Base-by-base conservation (phyloP, 2,329 filamentous ascomycete species). In the Microsporum canis region DNA sequence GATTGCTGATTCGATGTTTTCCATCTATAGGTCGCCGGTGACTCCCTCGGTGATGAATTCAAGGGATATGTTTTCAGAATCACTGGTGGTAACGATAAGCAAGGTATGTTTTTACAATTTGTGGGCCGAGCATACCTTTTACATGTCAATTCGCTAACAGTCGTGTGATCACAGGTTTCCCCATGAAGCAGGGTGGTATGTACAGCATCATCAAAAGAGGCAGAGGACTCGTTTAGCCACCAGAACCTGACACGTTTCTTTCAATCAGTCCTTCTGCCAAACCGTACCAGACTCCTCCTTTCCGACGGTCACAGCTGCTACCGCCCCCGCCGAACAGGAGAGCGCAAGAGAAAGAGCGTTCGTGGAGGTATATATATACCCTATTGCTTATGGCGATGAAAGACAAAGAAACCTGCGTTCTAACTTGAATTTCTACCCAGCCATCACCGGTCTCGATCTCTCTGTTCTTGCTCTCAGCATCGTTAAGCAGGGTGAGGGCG, bases 31-130 rank as follows among this genome's bases (percentile, higher is more conserved):
- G 89, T 99, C 72, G 81, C 88, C 72, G 94, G 88, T 75, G 95
- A 99, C 83, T 88, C 87, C 77, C 85, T 99, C 75, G 94, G 94
- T 76, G 91, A 97, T 77, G 94, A 99, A 83, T 99, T 95, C 89
- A 96, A 96, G 86, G 94, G 94, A 80, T 99, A 99, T 85, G 87
- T 99, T 83, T 91, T 99, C 88, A 88, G 86, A 78, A 97, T 99
- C 84, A 99, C 94, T 74, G 95, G 94, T 76, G 94, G 95, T 78
- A 99, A 99, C 88, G 94, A 99, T 89, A 99, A 99, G 90, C 95
- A 99, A 85, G 94, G 73, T 76, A 75, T 66, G 72, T 36, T 55
- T 27, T 14, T 43, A 17, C n/a, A 2, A 17, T 31, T 34, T 36
- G 8, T 39, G 59, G 51, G 31, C 23, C 45, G 23, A 3, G 36